Percentiles rank a stretch among this genome's conserved stretches.
These are phyloP conservation scores for Aspergillus sp. DNA, from an alignment of 2,329 filamentous ascomycete species.

Conservation along the genomic window DNA sequence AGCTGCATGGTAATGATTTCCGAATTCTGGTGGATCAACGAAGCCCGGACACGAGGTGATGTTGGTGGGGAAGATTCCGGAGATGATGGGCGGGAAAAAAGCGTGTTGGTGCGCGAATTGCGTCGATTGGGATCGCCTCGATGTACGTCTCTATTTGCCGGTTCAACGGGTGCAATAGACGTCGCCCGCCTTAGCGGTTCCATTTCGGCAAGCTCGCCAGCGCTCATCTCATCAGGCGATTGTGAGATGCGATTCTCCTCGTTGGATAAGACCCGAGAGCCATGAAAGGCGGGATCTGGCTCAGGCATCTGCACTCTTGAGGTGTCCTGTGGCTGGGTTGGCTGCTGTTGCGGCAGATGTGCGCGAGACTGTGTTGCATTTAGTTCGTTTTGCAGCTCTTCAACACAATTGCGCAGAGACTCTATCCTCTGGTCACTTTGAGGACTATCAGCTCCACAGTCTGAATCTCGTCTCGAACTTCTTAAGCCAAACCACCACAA, in stretches of 20 bases:
- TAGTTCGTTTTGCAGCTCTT: conserved; percentile 22
- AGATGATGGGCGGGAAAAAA: conserved; percentile 32
- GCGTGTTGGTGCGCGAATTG: conserved; percentile 30
- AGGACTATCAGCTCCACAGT: conserved; percentile 8
- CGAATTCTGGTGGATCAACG: conserved; percentile 34
- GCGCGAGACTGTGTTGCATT: conserved; percentile 11
- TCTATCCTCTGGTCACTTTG: conserved; percentile 18
- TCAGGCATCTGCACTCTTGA: conserved; percentile 10
- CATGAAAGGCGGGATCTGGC: conserved; percentile 11
- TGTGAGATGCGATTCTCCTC: conserved; percentile 31
- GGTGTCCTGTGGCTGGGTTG: conserved; percentile 6
- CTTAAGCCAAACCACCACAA: conserved; percentile 21
- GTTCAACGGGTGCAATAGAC: conserved; percentile 8
- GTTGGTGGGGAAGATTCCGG: conserved; percentile 32
- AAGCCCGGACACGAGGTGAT: conserved; percentile 34
- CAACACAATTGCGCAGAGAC: conserved; percentile 20
- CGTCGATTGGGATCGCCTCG: conserved; percentile 11
- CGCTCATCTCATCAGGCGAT: conserved; percentile 30
- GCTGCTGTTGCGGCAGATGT: conserved; percentile 7
- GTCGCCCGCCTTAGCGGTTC: conserved; percentile 16
- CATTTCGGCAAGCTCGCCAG: conserved; percentile 21
- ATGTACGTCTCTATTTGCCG: conserved; percentile 7
- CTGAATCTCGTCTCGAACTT: conserved; percentile 6
- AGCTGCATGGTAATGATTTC: conserved; percentile 38
- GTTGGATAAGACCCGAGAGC: conserved; percentile 16